A percentile compares a stretch with the other conserved stretches of the same genome.
Conservation (phyloP, 345 rosid species). For the Brassica juncea region DNA sequence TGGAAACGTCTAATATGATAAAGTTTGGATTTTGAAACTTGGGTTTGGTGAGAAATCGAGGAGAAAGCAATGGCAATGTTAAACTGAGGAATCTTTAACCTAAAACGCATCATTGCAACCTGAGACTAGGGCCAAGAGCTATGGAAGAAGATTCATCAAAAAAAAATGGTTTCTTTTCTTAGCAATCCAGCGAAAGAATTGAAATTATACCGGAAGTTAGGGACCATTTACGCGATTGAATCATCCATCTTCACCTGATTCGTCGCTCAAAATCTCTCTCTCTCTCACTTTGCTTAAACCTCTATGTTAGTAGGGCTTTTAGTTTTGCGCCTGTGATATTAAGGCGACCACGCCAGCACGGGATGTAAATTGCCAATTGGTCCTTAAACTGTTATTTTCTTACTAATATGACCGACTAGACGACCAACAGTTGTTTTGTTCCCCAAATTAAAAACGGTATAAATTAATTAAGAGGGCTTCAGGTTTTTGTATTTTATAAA, state of each 20-base stretch:
- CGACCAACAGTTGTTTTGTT: not conserved
- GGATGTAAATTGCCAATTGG: not conserved
- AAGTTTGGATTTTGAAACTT: constrained; percentile 26
- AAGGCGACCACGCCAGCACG: not conserved
- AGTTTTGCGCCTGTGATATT: not conserved
- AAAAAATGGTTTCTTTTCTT: not conserved
- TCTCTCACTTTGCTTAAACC: constrained; percentile 18
- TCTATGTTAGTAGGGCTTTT: constrained; percentile 14
- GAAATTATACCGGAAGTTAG: constrained; percentile 6
- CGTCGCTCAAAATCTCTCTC: constrained; percentile 15
- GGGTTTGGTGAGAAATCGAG: constrained; percentile 37
- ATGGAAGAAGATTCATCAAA: constrained; percentile 5
- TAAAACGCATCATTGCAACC: constrained; percentile 15
- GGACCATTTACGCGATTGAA: not conserved
- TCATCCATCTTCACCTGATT: constrained; percentile 10
- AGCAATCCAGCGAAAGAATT: constrained; percentile 4
- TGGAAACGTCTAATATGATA: constrained; percentile 36
- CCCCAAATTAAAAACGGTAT: not conserved
- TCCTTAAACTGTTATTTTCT: not conserved
- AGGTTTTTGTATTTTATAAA: too few relatives aligned
- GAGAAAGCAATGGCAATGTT: constrained; percentile 29
- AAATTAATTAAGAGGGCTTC: not conserved
- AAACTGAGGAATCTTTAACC: constrained; percentile 40
- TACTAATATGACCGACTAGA: not conserved
- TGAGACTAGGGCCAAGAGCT: constrained; percentile 15